Evolutionary conservation across 805 yeast species (phyloP).

Genomic region (Candida chauliodis): DNA sequence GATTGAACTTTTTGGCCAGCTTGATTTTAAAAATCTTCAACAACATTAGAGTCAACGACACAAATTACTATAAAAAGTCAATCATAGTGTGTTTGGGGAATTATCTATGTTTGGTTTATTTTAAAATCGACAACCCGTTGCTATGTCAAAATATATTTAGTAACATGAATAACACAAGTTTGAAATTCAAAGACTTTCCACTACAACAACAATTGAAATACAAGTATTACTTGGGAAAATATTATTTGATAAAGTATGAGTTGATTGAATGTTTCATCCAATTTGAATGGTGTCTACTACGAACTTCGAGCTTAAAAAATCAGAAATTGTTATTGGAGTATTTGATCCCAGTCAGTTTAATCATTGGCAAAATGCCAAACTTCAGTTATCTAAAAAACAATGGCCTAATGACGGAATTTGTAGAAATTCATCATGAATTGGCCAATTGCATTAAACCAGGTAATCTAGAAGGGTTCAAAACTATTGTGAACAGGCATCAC

Average conservation of each 20-base stretch:
- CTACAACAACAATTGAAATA: constrained; percentile 48
- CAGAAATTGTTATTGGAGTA: constrained; percentile 41
- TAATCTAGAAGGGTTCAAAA: constrained; percentile 32
- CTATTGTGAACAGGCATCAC: constrained; percentile 25
- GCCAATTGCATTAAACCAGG: constrained; percentile 40
- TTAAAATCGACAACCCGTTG: constrained; percentile 51
- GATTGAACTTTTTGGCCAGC: constrained; percentile 50
- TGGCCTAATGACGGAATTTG: constrained; percentile 5
- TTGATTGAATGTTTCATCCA: constrained; percentile 47
- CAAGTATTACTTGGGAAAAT: constrained; percentile 52
- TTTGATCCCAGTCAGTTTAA: constrained; percentile 49
- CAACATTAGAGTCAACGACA: constrained; percentile 45
- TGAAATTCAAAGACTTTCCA: constrained; percentile 39
- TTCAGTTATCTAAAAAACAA: constrained; percentile 9
- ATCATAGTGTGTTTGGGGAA: constrained; percentile 53
- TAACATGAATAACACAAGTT: constrained; percentile 51
- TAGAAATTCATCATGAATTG: constrained; percentile 33
- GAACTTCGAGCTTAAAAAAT: constrained; percentile 25
- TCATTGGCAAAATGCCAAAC: constrained; percentile 53
- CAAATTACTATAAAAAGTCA: constrained; percentile 42
- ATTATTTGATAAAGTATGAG: constrained; percentile 50
- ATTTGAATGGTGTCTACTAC: constrained; percentile 50
- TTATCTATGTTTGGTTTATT: constrained; percentile 54
- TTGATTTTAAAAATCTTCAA: constrained; percentile 57
- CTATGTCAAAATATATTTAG: constrained; percentile 60